Evolutionary conservation across 176 grass and related monocot species (phyloP).

Genomic region (Oryza glaberrima): DNA sequence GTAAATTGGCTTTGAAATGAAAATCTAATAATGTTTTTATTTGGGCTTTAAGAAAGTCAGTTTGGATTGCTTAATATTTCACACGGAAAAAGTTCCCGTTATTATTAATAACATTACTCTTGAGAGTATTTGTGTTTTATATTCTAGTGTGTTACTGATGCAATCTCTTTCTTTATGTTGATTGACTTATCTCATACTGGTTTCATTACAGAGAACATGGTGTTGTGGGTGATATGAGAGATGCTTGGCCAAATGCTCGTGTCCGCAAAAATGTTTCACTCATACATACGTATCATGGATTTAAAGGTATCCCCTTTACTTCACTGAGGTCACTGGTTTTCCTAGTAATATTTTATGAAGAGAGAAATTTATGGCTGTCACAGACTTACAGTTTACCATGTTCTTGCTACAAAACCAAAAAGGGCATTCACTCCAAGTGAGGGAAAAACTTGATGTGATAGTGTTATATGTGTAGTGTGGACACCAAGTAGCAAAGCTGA

Average conservation of each 20-base stretch:
- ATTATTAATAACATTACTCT: constrained; percentile 15
- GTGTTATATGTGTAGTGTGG: not conserved
- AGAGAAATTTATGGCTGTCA: not conserved
- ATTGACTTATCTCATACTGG: constrained; percentile 27
- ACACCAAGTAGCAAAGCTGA: not conserved
- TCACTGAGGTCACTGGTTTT: not conserved
- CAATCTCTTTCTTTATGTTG: constrained; percentile 2
- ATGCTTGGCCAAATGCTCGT: constrained; percentile 98
- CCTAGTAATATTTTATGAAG: not conserved
- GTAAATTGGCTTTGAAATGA: not conserved
- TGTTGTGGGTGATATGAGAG: constrained; percentile 98
- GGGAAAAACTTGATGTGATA: not conserved
- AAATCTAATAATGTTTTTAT: not conserved
- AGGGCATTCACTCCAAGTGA: not conserved
- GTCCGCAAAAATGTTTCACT: constrained; percentile 93
- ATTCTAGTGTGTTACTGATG: constrained; percentile 1
- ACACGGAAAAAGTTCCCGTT: not conserved
- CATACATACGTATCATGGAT: constrained; percentile 98
- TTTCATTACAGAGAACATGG: constrained; percentile 85
- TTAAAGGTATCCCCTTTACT: constrained; percentile 73
- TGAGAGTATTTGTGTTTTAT: not conserved
- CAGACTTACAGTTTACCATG: not conserved
- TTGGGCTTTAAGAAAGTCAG: not conserved
- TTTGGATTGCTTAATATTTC: constrained; percentile 7
- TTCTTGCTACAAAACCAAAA: not conserved